Conservation (phyloP, 108 stramenopile species). For the Pinguiococcus pyrenoidosus region DNA sequence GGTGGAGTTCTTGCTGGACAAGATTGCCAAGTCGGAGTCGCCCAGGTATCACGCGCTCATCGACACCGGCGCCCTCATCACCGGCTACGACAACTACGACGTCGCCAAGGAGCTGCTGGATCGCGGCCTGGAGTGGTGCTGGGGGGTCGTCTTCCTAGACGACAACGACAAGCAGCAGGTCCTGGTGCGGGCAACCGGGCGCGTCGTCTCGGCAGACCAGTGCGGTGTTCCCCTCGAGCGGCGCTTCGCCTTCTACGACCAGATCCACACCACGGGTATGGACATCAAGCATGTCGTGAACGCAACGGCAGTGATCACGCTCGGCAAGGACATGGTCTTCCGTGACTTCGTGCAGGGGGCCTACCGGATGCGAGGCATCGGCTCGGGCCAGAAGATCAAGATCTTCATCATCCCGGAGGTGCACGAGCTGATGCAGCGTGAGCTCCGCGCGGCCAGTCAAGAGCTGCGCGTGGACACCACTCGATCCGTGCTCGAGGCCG, state of each 20-base stretch:
- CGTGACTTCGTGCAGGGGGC: conserved; percentile 48
- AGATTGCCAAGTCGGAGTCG: conserved; percentile 18
- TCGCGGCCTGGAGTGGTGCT: conserved; percentile 19
- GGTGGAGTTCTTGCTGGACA: conserved; percentile 13
- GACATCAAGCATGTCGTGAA: conserved; percentile 43
- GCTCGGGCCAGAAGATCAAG: conserved; percentile 40
- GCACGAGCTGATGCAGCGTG: conserved; percentile 15
- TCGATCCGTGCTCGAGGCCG: conserved; percentile 53
- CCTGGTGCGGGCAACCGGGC: conserved; percentile 13
- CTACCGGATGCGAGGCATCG: conserved; percentile 50
- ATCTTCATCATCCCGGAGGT: conserved; percentile 42
- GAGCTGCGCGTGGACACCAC: conserved; percentile 6
- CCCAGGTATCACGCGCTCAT: conserved; percentile 39
- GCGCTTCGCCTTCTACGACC: conserved; percentile 47
- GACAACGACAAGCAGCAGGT: conserved; percentile 20
- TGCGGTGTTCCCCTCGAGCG: conserved; percentile 35
- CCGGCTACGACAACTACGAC: conserved; percentile 22
- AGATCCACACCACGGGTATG: conserved; percentile 49
- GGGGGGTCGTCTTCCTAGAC: conserved; percentile 44
- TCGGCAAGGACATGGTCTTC: conserved; percentile 53
- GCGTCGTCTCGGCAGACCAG: conserved; percentile 24
- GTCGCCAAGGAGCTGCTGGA: conserved; percentile 23
- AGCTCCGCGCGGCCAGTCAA: conserved; percentile 16
- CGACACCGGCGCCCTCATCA: conserved; percentile 44
- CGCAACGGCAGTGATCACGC: conserved; percentile 31